Percentiles rank a stretch among this genome's conserved stretches.
phyloP scores from a whole-genome alignment of 805 yeast genomes.

The Soucietia sequanensis region DNA sequence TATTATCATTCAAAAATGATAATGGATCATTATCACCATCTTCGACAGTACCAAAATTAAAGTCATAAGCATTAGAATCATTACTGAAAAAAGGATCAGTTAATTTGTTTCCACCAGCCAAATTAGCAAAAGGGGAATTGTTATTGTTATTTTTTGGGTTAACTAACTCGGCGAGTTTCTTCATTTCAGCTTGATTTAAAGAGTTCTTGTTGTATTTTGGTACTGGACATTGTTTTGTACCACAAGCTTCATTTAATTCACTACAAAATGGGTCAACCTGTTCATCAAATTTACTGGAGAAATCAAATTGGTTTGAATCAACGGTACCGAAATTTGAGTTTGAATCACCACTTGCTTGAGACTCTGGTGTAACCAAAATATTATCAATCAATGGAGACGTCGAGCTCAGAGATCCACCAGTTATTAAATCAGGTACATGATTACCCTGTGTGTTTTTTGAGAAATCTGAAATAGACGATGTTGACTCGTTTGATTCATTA shows the following conservation, averaged over 20 bases:
- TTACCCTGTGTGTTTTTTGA: too few relatives aligned
- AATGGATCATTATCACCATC: constrained; percentile 37
- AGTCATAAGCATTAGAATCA: constrained; percentile 6
- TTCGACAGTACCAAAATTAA: constrained; percentile 11
- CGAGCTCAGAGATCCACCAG: constrained; percentile 34
- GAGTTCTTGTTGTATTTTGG: constrained; percentile 43
- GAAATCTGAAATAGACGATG: too few relatives aligned
- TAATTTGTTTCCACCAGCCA: background rate
- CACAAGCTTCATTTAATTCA: constrained; percentile 78
- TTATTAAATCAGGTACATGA: constrained; percentile 34
- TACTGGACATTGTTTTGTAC: constrained; percentile 64
- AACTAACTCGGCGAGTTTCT: background rate
- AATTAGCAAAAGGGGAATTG: background rate
- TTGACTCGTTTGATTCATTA: background rate
- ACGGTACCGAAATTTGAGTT: constrained; percentile 13
- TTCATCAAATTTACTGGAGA: constrained; percentile 51
- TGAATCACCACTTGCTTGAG: constrained; percentile 14
- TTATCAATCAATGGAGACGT: constrained; percentile 40
- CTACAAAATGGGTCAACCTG: constrained; percentile 74
- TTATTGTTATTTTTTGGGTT: background rate
- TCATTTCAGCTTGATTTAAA: background rate
- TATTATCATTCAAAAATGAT: constrained; percentile 46
- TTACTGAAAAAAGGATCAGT: constrained; percentile 15
- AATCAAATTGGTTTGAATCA: constrained; percentile 10
- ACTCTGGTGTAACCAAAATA: constrained; percentile 32